These are phyloP conservation scores for Lophium mytilinum DNA, from an alignment of 495 filamentous ascomycete genomes.

Conservation along the genomic window DNA sequence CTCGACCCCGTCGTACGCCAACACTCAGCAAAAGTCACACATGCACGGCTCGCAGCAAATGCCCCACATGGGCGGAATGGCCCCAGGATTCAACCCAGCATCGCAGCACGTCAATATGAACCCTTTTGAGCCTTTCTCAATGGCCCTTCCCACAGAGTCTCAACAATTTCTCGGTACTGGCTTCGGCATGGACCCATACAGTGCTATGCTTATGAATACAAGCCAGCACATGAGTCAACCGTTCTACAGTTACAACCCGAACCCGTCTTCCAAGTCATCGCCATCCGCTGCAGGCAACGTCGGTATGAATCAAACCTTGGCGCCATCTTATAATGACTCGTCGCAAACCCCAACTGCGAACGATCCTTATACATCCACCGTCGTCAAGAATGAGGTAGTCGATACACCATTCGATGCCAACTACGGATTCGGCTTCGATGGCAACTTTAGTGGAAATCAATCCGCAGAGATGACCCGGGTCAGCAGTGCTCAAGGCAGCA, in stretches of 20 bases:
- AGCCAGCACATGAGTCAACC: constrained; percentile 28
- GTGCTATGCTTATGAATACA: constrained; percentile 39
- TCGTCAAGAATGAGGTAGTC: neutral
- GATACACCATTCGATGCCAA: constrained; percentile 1
- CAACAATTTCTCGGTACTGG: constrained; percentile 42
- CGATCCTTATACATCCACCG: constrained; percentile 1
- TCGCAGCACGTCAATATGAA: constrained; percentile 21
- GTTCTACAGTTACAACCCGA: constrained; percentile 36
- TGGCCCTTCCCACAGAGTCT: constrained; percentile 40
- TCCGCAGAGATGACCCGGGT: neutral
- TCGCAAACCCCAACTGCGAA: neutral
- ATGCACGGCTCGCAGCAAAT: constrained; percentile 1
- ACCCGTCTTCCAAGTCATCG: constrained; percentile 11
- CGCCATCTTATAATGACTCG: neutral
- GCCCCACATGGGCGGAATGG: constrained; percentile 10
- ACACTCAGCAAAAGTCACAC: neutral
- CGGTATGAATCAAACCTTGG: constrained; percentile 9
- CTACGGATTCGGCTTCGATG: neutral
- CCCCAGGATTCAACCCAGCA: neutral
- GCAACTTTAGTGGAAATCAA: neutral
- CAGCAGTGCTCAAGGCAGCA: neutral
- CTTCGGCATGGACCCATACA: constrained; percentile 39
- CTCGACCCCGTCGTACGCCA: constrained; percentile 2
- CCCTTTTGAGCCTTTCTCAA: constrained; percentile 39
- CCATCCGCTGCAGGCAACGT: neutral